A percentile compares a stretch with the other conserved stretches of the same genome.
phyloP scores from a whole-genome alignment of 495 filamentous ascomycete genomes.

The Halenospora varia region DNA sequence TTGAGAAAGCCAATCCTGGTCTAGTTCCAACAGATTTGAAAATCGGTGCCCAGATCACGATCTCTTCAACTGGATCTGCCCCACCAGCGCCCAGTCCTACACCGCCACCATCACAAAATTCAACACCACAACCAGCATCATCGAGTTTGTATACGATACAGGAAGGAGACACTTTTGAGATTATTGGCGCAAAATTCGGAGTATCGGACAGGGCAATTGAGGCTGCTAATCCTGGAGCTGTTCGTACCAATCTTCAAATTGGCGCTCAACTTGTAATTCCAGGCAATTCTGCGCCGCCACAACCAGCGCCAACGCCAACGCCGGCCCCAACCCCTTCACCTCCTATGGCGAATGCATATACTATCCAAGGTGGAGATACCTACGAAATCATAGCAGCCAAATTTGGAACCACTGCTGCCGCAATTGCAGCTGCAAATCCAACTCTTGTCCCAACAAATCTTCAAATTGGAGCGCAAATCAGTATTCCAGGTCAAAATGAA shows the following conservation, averaged over 20 bases:
- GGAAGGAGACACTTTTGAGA: no score
- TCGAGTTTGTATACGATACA: no score
- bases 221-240: neutral
- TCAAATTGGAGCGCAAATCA: constrained; percentile 6
- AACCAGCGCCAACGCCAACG: neutral
- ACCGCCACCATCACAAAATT: no score
- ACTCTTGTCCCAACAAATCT: neutral
- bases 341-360: neutral
- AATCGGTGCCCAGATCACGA: neutral
- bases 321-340: neutral
- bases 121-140: no score
- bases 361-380: constrained; percentile 5
- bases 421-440: constrained; percentile 1
- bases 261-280: neutral
- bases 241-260: neutral
- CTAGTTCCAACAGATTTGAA: neutral
- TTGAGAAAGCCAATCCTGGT: constrained; percentile 1
- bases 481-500: neutral
- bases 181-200: no score
- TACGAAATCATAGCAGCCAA: neutral
- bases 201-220: no score
- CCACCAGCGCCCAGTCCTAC: neutral
- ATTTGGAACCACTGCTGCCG: neutral
- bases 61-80: no score
- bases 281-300: neutral